Evolutionary conservation across 169 alveolate species (phyloP).

Genomic region (Amoebophrya sp.): DNA sequence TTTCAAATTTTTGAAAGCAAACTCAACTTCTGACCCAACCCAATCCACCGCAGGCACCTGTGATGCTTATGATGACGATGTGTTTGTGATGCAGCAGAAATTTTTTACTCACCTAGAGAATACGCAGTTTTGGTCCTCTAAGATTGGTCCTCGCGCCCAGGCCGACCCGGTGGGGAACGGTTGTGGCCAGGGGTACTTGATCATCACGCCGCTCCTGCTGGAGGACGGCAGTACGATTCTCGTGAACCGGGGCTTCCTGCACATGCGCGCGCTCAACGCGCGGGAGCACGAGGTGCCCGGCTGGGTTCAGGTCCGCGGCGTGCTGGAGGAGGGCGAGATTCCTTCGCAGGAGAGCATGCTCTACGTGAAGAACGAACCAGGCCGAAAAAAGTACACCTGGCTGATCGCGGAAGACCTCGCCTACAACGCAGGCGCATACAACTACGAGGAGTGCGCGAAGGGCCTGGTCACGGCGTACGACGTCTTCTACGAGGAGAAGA

Average conservation of each 20-base stretch:
- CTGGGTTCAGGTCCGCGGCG: conserved; percentile 4
- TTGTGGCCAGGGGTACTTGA: background rate
- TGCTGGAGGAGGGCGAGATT: background rate
- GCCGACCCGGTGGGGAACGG: background rate
- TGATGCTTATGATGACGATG: no score
- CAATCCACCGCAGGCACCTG: no score
- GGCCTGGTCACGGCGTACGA: background rate
- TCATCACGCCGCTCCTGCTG: background rate
- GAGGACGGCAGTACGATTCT: conserved; percentile 1
- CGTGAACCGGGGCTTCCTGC: conserved; percentile 7
- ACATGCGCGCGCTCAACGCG: background rate
- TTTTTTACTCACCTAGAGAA: no score
- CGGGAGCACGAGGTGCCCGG: background rate
- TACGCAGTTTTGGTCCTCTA: no score
- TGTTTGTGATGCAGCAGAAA: no score
- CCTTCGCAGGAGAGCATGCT: background rate
- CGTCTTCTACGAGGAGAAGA: background rate
- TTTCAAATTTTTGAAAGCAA: no score
- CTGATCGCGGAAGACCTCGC: conserved; percentile 1
- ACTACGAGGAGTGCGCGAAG: background rate
- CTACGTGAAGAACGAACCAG: background rate
- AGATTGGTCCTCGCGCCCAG: conserved; percentile 12
- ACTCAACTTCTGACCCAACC: no score
- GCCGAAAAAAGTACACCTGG: background rate
- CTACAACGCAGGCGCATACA: background rate